Conservation (phyloP, 306 rosid genomes). For the Quillaja saponaria region DNA sequence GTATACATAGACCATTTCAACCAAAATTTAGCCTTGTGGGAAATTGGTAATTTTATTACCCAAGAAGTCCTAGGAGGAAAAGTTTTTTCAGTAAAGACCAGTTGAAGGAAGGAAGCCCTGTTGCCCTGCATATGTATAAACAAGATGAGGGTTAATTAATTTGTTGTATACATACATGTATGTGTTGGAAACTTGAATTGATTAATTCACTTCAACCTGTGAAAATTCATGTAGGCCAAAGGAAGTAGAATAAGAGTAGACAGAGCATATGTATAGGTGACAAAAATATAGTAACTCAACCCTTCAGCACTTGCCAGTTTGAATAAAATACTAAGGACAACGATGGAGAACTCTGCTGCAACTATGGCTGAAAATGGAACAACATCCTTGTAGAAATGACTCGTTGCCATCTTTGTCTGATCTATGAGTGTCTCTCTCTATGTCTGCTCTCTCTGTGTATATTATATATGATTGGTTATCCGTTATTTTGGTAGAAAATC, state of each 20-base stretch:
- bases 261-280: constrained; percentile 49
- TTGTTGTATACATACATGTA: not conserved
- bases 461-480: too few relatives aligned
- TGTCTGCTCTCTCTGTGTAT: constrained; percentile 30
- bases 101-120: constrained; percentile 32
- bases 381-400: constrained; percentile 17
- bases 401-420: constrained; percentile 26
- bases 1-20: not conserved
- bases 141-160: too few relatives aligned
- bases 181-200: too few relatives aligned
- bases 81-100: constrained; percentile 9
- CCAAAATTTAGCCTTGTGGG: not conserved
- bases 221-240: constrained; percentile 32
- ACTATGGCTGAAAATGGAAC: constrained; percentile 38
- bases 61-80: constrained; percentile 24
- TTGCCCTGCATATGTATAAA: constrained; percentile 12
- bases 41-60: constrained; percentile 20
- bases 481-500: too few relatives aligned
- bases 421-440: constrained; percentile 32
- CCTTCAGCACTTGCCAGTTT: constrained; percentile 41
- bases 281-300: constrained; percentile 55
- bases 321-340: constrained; percentile 31
- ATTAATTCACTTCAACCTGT: too few relatives aligned
- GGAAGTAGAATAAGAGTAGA: constrained; percentile 55
- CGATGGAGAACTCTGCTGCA: constrained; percentile 29